These are phyloP conservation scores for Lepidopterella palustris DNA, from an alignment of 495 filamentous ascomycete species.

Conservation along the genomic window DNA sequence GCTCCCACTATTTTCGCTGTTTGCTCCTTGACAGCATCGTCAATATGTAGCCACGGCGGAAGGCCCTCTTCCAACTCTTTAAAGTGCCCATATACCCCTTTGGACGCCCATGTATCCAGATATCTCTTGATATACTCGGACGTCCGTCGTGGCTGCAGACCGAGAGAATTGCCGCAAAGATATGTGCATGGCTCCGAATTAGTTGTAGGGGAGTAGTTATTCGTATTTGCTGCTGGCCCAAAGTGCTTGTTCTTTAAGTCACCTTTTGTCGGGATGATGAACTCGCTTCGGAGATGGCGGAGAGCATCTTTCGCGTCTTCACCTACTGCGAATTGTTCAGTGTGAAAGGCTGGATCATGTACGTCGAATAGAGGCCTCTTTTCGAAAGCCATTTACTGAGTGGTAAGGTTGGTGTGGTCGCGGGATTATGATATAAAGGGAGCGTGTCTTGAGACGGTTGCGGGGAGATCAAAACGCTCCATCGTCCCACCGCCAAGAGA, in stretches of 20 bases:
- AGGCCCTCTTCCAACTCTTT: constrained; percentile 67
- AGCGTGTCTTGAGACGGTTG: background rate
- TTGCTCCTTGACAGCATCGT: constrained; percentile 60
- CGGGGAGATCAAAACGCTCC: background rate
- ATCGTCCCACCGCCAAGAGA: background rate
- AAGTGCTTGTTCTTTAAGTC: constrained; percentile 59
- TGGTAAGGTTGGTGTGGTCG: background rate
- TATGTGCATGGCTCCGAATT: constrained; percentile 56
- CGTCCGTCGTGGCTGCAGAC: constrained; percentile 74
- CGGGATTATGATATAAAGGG: background rate
- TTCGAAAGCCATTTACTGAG: constrained; percentile 7
- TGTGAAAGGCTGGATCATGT: constrained; percentile 5
- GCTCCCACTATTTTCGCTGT: constrained; percentile 89
- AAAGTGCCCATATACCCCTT: constrained; percentile 94
- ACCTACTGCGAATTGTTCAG: constrained; percentile 51
- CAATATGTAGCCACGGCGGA: constrained; percentile 75
- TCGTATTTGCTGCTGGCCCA: constrained; percentile 4
- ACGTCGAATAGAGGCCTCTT: constrained; percentile 25
- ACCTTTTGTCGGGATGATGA: constrained; percentile 73
- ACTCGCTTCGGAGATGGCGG: constrained; percentile 62
- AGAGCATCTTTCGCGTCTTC: constrained; percentile 69
- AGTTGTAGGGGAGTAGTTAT: background rate
- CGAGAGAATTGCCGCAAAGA: constrained; percentile 94
- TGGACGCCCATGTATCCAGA: constrained; percentile 79
- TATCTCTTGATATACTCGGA: constrained; percentile 66